A percentile compares a stretch with the other conserved stretches of the same genome.
Conservation (phyloP, 129 eudicot species). For the Flaveria trinervia region DNA sequence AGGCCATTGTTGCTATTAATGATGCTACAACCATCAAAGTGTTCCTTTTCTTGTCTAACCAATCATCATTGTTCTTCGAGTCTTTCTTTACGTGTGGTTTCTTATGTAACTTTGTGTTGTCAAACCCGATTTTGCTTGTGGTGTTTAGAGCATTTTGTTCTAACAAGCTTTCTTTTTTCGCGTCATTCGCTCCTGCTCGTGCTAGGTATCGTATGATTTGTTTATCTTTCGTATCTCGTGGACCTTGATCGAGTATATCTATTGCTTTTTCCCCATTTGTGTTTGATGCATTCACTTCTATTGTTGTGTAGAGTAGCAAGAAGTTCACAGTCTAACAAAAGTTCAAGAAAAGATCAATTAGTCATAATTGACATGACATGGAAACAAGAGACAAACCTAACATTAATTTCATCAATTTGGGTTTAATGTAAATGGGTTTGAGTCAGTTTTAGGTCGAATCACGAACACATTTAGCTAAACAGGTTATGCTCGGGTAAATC, state of each 20-base stretch:
- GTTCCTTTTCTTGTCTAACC: slow-evolving; percentile 40
- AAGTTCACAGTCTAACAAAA: slow-evolving; percentile 35
- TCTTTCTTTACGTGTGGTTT: slow-evolving; percentile 1
- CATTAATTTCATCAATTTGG: too few species aligned
- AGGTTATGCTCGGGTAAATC: too few species aligned
- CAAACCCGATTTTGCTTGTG: not conserved
- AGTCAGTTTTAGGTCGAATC: too few species aligned
- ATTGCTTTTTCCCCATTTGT: slow-evolving; percentile 31
- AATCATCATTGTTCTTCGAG: slow-evolving; percentile 19
- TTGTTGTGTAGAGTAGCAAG: slow-evolving; percentile 30
- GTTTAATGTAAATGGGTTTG: too few species aligned
- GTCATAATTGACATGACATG: not conserved
- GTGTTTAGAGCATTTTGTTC: not conserved
- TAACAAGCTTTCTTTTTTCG: not conserved
- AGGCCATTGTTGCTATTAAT: slow-evolving; percentile 60
- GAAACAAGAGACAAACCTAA: too few species aligned
- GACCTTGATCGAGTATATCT: slow-evolving; percentile 32
- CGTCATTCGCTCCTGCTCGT: slow-evolving; percentile 24
- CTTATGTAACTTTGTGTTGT: not conserved
- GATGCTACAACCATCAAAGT: slow-evolving; percentile 61
- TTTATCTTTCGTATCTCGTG: slow-evolving; percentile 30
- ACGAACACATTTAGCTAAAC: too few species aligned
- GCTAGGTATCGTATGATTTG: slow-evolving; percentile 31
- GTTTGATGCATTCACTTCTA: slow-evolving; percentile 39
- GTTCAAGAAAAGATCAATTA: not conserved